phyloP scores from a whole-genome alignment of 2,329 filamentous ascomycete species.

The Thelonectria rubi region DNA sequence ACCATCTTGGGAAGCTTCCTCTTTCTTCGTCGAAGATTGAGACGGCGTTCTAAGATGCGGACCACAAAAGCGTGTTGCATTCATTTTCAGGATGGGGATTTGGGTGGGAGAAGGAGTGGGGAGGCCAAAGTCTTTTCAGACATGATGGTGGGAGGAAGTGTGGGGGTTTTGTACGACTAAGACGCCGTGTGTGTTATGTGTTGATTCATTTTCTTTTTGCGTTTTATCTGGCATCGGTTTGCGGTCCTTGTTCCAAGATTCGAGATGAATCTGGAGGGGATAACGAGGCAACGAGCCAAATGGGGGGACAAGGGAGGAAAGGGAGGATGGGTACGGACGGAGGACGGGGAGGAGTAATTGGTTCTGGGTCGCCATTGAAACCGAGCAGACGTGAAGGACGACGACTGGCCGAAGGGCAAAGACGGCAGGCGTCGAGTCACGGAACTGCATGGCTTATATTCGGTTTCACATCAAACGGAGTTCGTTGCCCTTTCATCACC shows the following conservation, averaged over 20 bases:
- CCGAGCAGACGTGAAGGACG: conserved; percentile 36
- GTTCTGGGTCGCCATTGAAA: conserved; percentile 40
- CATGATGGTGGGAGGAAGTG: conserved; percentile 33
- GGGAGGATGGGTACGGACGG: conserved; percentile 23
- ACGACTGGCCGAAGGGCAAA: conserved; percentile 27
- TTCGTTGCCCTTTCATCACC: conserved; percentile 41
- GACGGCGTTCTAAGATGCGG: conserved; percentile 45
- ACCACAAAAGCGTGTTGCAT: conserved; percentile 55
- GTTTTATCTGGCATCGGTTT: conserved; percentile 30
- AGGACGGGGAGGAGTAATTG: conserved; percentile 38
- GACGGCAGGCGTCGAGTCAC: conserved; percentile 29
- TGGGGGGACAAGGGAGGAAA: conserved; percentile 18
- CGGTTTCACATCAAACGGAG: conserved; percentile 41
- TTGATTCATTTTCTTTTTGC: conserved; percentile 28
- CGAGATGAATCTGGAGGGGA: conserved; percentile 19
- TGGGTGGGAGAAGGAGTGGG: conserved; percentile 41
- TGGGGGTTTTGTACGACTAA: conserved; percentile 47
- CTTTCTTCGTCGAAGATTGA: conserved; percentile 47
- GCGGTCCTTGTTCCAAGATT: conserved; percentile 17
- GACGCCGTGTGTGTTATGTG: conserved; percentile 37
- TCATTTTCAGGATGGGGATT: conserved; percentile 53
- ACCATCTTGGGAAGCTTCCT: conserved; percentile 39
- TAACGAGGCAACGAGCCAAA: conserved; percentile 21
- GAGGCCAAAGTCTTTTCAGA: conserved; percentile 39
- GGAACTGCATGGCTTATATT: conserved; percentile 32